These are phyloP conservation scores for Taiwanofungus camphoratus DNA, from an alignment of 1,284 basidiomycete genomes.

Conservation along the genomic window DNA sequence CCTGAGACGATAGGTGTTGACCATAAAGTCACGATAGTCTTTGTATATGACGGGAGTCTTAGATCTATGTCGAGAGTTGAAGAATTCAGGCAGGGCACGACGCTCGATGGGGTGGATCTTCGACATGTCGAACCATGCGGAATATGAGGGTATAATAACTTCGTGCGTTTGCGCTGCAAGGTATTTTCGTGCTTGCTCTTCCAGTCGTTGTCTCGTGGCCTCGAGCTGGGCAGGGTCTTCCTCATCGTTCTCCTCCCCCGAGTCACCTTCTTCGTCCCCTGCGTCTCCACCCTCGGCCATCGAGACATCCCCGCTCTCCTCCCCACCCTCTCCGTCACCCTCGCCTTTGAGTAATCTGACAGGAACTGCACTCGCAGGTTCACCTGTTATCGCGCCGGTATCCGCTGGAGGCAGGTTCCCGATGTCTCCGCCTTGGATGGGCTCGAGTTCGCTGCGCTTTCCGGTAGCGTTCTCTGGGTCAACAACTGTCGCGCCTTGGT, in stretches of 20 bases:
- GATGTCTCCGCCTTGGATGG: conserved; percentile 63
- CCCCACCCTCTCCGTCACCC: conserved; percentile 62
- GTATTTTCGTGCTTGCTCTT: conserved; percentile 88
- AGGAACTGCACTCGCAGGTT: conserved; percentile 44
- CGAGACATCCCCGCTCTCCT: conserved; percentile 59
- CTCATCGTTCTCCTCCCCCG: conserved; percentile 67
- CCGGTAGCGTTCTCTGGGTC: conserved; percentile 71
- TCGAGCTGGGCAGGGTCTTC: conserved; percentile 79
- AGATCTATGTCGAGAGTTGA: conserved; percentile 90
- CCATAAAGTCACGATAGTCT: conserved; percentile 99
- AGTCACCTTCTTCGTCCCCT: conserved; percentile 63
- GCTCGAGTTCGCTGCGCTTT: conserved; percentile 73
- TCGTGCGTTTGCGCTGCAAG: conserved; percentile 96
- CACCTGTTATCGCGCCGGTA: conserved; percentile 30
- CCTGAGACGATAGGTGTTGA: conserved; percentile 95
- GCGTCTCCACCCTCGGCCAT: conserved; percentile 70
- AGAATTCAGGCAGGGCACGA: conserved; percentile 95
- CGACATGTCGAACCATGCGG: conserved; percentile 97
- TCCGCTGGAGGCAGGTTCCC: conserved; percentile 59
- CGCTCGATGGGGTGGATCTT: conserved; percentile 91
- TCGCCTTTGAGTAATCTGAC: conserved; percentile 52
- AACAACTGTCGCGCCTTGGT: conserved; percentile 60
- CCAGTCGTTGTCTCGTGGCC: conserved; percentile 70
- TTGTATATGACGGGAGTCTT: conserved; percentile 99
- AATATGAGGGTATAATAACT: conserved; percentile 95